Evolutionary conservation across 345 rosid genomes (phyloP).

Genomic region (Brassica napus): DNA sequence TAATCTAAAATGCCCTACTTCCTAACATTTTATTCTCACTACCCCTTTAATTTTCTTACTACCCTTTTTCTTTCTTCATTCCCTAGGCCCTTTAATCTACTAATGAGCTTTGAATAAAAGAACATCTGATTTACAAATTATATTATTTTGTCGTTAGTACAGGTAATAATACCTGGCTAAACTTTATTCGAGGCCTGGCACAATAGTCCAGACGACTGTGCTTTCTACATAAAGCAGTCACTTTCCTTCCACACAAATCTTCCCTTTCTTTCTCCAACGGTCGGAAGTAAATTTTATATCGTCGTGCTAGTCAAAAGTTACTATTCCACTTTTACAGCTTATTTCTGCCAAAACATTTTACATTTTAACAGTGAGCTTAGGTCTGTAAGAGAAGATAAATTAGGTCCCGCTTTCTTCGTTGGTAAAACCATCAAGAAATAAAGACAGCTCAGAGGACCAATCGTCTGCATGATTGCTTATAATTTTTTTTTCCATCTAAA

Average conservation of each 20-base stretch:
- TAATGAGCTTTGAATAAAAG: not conserved
- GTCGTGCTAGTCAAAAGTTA: constrained; percentile 5
- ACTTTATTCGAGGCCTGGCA: constrained; percentile 7
- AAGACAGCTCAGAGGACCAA: constrained; percentile 3
- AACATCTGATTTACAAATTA: not conserved
- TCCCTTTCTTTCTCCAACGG: constrained; percentile 13
- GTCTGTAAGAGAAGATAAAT: not conserved
- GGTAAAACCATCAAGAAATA: not conserved
- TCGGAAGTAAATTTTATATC: not conserved
- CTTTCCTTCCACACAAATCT: constrained; percentile 10
- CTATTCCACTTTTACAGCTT: not conserved
- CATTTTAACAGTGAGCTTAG: not conserved
- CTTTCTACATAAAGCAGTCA: constrained; percentile 28
- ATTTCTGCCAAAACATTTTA: not conserved
- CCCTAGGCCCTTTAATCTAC: not conserved
- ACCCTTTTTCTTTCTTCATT: not conserved
- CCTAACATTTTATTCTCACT: no score
- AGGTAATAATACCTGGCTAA: not conserved
- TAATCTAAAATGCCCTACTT: no score
- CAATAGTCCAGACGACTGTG: not conserved
- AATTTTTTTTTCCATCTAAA: no score
- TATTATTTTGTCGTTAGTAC: constrained; percentile 14
- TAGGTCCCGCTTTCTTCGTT: constrained; percentile 7
- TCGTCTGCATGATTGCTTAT: constrained; percentile 2
- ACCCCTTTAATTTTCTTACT: no score